Base-by-base conservation (phyloP, 495 filamentous ascomycete species). In the Zalerion maritima region DNA sequence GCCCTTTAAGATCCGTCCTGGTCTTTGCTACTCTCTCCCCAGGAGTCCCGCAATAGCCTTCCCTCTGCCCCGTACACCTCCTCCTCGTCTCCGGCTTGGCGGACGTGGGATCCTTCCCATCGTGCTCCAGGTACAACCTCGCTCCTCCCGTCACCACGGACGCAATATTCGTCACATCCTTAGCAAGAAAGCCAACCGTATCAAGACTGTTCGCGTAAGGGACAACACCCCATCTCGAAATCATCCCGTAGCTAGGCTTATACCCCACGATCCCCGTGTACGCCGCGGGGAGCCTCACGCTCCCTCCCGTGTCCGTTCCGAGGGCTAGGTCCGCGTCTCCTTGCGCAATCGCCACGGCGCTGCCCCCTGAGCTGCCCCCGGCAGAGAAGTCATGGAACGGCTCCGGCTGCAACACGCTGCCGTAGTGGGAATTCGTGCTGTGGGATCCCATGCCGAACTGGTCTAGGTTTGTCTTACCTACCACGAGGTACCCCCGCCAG, bases 381-480 rank as follows among this genome's bases (percentile, higher is more conserved):
- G 80, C 74, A 4, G 86, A 92, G 19, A 69, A 48, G 22, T 52
- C 36, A n/a, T 41, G 32, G 4, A 38, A 40, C 0, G 38, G 35
- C n/a, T 37, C 35, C 5, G 41, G 41, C 14, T 58, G 73, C 24
- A 60, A 63, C 3, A 89, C 80, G 13, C 70, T 42, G 3, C 81
- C 86, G 45, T 78, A 78, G 30, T 50, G 47, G 12, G 86, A 91
- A 45, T 85, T 54, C 2, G 63, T 67, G 10, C 82, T 83, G 55
- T 96, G 80, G 7, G 84, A 91, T 21, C 89, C 89, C 89, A 97
- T 97, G 13, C 89, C 89, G 54, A 96, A 97, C 47, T 96, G 89
- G 60, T 97, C 89, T 42, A 97, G 63, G 50, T 92, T 93, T 0
- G 84, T 84, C 49, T 93, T 94, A 5, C 78, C 78, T 10, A 70